Evolutionary conservation across 805 yeast genomes (phyloP).

Genomic region (Yarrowia sp.): DNA sequence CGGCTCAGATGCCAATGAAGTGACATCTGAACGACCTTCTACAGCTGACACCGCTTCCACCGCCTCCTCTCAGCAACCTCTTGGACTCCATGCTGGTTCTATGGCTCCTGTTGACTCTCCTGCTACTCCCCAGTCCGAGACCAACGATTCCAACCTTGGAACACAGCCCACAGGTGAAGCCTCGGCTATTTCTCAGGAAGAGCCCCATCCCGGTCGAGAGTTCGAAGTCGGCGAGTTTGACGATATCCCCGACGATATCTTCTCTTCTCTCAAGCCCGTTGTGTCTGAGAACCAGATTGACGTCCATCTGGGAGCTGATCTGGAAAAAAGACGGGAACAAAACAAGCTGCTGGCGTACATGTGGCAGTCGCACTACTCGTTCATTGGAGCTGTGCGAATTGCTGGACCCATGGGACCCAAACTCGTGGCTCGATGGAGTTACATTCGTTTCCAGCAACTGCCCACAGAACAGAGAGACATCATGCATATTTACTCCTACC

Average conservation of each 20-base stretch:
- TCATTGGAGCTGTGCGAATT: slow-evolving; percentile 77
- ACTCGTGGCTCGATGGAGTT: slow-evolving; percentile 88
- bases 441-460: slow-evolving; percentile 74
- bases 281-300: slow-evolving; percentile 51
- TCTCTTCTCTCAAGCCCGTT: slow-evolving; percentile 26
- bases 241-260: slow-evolving; percentile 39
- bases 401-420: slow-evolving; percentile 85
- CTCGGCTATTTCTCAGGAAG: slow-evolving; percentile 4
- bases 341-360: slow-evolving; percentile 67
- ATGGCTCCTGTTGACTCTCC: background rate
- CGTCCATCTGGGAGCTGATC: slow-evolving; percentile 52
- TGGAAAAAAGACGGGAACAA: slow-evolving; percentile 44
- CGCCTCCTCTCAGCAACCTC: background rate
- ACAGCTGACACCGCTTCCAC: background rate
- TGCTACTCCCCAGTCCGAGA: background rate
- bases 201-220: slow-evolving; percentile 13
- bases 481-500: slow-evolving; percentile 80
- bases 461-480: slow-evolving; percentile 55
- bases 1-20: background rate
- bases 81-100: background rate
- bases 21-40: background rate
- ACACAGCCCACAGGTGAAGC: slow-evolving; percentile 4
- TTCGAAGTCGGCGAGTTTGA: slow-evolving; percentile 19
- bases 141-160: background rate
- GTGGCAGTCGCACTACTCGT: slow-evolving; percentile 88